Base-by-base conservation (phyloP, 2,329 filamentous ascomycete genomes). In the Fusarium foetens region DNA sequence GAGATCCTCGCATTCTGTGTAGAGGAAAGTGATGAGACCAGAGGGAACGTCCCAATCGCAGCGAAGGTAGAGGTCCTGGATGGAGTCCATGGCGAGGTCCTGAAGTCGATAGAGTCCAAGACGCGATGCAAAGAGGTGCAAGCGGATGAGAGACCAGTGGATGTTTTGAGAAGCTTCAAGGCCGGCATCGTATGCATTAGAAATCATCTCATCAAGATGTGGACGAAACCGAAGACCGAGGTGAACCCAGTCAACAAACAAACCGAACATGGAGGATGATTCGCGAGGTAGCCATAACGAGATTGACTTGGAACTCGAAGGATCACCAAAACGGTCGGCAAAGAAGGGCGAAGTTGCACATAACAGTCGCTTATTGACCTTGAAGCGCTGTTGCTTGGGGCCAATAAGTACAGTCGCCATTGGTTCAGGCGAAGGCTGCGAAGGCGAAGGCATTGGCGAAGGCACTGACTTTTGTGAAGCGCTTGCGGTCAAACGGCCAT, bases 51-150 rank as follows among this genome's bases (percentile, higher is more conserved):
- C 86, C 87, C 87, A 90, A 81, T 90, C 86, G 76, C 85, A 84
- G 19, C 84, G 83, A 42, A 90, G 85, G 75, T 90, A 89, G 21
- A 90, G 79, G 73, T 90, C 88, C 77, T 90, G 88, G 23, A 90
- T 79, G 41, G 85, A 85, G 71, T 90, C 88, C 84, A 89, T 89
- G 75, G 86, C 84, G 23, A 84, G 79, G 77, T 90, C 88, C 74
- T 90, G 88, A 13, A 90, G 82, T 13, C 82, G 81, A 33, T 84
- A 79, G 7, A 89, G 80, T 53, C 83, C 83, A 71, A 88, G 83
- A 59, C 83, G 80, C 7, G 87, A 84, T 46, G 87, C 88, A 78
- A 90, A 90, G 57, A 90, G 82, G 74, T 90, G 88, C 17, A 90
- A 81, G 39, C 84, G 84, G 58, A 89, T 85, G 11, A 90, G 81